Evolutionary conservation across 2,329 filamentous ascomycete genomes (phyloP), one percentile per base, ranked within the genome.

Genomic region (Sclerotinia nivalis): DNA sequence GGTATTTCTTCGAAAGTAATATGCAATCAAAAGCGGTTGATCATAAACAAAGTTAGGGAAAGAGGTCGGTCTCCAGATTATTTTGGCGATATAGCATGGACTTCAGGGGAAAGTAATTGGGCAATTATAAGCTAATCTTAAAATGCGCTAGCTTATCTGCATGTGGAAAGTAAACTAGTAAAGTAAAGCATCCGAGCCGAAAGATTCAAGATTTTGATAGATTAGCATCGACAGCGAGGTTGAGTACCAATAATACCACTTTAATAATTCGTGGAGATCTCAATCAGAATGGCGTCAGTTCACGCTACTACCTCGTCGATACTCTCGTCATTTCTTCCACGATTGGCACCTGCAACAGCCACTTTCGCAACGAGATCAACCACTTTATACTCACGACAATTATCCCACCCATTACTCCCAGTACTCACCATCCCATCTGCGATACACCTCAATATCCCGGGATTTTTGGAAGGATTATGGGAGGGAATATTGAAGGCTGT

Each of bases 401-500:
- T 84, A 69, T 80, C 82, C 49, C 76, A 82, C 72, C 81, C 84
- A 66, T 80, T 85, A 75, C 80, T 89, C 71, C 84, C 84, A 70
- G 82, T 86, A 22, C 82, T 90, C 71, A 82, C 88, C 9, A 80
- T 91, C 52, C 88, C 91, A 34, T 83, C 86, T 18, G 81, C 83
- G 52, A 83, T 92, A 73, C 85, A 82, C 34, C 80, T 88, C 74
- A 87, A 83, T 64, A 83, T 94, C 66, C 89, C 91, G 8, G 86
- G 86, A 7, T 78, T 93, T n/a, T 82, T 97, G 31, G 89, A 88
- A 69, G 92, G 91, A 73, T 89, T 99, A 77, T 98, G 95, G 95
- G 95, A 97, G 75, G 93, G 92, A 8, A 87, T 99, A 59, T 85
- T 99, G 75, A 90, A 90, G 74, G 96, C 96, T 1, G 96, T 98